These are phyloP conservation scores for Nicotiana tomentosiformis DNA, from an alignment of 257 asterid species.

Conservation along the genomic window DNA sequence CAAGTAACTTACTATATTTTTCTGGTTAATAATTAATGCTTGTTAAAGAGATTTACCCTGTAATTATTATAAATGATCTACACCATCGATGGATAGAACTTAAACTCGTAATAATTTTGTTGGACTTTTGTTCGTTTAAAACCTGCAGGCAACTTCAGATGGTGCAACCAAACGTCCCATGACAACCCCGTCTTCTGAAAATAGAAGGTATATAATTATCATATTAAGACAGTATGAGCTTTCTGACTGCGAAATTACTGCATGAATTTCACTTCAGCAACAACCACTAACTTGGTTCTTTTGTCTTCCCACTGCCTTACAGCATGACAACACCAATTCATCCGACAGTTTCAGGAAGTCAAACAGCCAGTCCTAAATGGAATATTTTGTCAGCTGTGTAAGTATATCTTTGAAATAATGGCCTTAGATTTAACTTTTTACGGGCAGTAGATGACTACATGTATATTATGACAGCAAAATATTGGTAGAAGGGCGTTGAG, in stretches of 20 bases:
- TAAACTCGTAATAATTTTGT: neutral
- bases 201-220: conserved; percentile 33
- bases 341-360: conserved; percentile 47
- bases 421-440: neutral
- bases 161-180: conserved; percentile 31
- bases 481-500: neutral
- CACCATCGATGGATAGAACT: neutral
- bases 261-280: neutral
- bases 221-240: neutral
- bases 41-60: neutral
- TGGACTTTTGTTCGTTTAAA: neutral
- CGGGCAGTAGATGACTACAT: neutral
- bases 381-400: conserved; percentile 67
- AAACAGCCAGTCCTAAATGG: conserved; percentile 68
- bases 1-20: neutral
- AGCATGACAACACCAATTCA: conserved; percentile 50
- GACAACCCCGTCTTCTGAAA: conserved; percentile 44
- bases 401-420: conserved; percentile 21
- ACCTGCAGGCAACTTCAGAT: conserved; percentile 34
- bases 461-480: neutral
- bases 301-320: neutral
- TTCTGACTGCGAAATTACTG: neutral
- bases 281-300: neutral
- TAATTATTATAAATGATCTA: neutral
- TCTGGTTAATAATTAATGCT: neutral